phyloP scores from a whole-genome alignment of 2,329 filamentous ascomycete genomes.

The Westerdykella aurantiaca region DNA sequence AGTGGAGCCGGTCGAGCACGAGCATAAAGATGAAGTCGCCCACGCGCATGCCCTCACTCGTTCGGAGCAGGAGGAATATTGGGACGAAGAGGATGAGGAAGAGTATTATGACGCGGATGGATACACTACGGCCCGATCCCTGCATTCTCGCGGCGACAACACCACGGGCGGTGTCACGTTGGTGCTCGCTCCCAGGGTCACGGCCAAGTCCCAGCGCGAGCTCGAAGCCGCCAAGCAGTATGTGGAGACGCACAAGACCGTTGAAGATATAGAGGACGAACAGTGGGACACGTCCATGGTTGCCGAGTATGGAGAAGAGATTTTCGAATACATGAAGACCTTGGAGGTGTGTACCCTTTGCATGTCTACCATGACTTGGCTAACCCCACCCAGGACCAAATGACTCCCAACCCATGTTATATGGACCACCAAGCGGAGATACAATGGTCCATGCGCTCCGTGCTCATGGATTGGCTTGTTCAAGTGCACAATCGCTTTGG shows the following conservation, averaged over 20 bases:
- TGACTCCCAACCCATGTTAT: slow-evolving; percentile 86
- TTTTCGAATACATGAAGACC: slow-evolving; percentile 84
- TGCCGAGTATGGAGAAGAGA: slow-evolving; percentile 91
- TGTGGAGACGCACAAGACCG: slow-evolving; percentile 60
- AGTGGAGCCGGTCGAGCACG: slow-evolving; percentile 31
- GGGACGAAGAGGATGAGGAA: slow-evolving; percentile 68
- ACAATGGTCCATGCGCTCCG: slow-evolving; percentile 96
- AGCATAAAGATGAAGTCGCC: slow-evolving; percentile 33
- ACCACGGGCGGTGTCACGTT: slow-evolving; percentile 60
- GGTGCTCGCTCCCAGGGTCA: slow-evolving; percentile 67
- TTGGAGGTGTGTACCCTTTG: slow-evolving; percentile 61
- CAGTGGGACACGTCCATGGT: slow-evolving; percentile 96
- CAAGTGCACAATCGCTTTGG: slow-evolving; percentile 91
- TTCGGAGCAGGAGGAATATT: slow-evolving; percentile 62
- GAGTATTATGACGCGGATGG: slow-evolving; percentile 67
- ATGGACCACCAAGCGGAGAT: slow-evolving; percentile 98
- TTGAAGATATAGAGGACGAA: slow-evolving; percentile 81
- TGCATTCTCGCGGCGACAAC: slow-evolving; percentile 68
- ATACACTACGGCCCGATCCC: slow-evolving; percentile 70
- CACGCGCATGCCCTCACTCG: slow-evolving; percentile 15
- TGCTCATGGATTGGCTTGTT: slow-evolving; percentile 96
- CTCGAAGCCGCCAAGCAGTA: slow-evolving; percentile 61
- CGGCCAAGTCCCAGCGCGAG: slow-evolving; percentile 64
- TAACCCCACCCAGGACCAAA: slow-evolving; percentile 51
- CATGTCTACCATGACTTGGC: not conserved